A percentile compares a stretch with the other conserved stretches of the same genome.
These are phyloP conservation scores for Backusella circina DNA, from an alignment of 192 early-diverging fungal species.

Conservation along the genomic window DNA sequence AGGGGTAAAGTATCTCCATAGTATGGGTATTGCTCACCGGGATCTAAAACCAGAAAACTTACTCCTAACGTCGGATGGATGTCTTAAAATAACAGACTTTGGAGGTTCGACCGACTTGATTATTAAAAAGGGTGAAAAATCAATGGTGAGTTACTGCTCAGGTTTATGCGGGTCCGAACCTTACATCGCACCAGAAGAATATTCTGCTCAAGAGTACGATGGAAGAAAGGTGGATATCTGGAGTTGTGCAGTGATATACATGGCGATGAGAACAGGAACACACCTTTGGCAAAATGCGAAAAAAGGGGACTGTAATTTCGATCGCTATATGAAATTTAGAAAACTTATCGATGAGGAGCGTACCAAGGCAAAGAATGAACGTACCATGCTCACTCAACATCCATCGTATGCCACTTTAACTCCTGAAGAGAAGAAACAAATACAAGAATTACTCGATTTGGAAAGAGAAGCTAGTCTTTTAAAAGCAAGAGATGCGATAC, in stretches of 20 bases:
- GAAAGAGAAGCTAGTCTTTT: constrained; percentile 13
- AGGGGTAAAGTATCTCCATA: constrained; percentile 81
- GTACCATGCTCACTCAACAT: neutral
- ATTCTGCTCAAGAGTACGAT: constrained; percentile 63
- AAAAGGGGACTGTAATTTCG: constrained; percentile 23
- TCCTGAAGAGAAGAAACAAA: constrained; percentile 4
- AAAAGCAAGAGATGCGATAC: constrained; percentile 24
- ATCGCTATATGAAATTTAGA: constrained; percentile 26
- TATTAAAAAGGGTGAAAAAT: constrained; percentile 15
- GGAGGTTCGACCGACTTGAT: constrained; percentile 84
- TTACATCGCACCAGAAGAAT: constrained; percentile 85
- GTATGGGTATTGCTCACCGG: constrained; percentile 74
- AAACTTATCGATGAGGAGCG: constrained; percentile 22
- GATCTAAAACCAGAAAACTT: constrained; percentile 89
- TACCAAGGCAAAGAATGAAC: constrained; percentile 11
- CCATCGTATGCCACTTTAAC: neutral
- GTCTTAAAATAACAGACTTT: constrained; percentile 85
- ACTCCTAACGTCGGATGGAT: constrained; percentile 56
- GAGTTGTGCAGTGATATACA: constrained; percentile 33
- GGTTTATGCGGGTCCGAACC: constrained; percentile 77
- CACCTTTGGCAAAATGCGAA: constrained; percentile 33
- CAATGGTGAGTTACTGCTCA: constrained; percentile 34
- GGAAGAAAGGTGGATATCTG: constrained; percentile 53
- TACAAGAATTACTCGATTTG: constrained; percentile 40
- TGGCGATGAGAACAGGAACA: constrained; percentile 35